Base-by-base conservation (phyloP, 495 filamentous ascomycete species). In the Apodospora peruviana region DNA sequence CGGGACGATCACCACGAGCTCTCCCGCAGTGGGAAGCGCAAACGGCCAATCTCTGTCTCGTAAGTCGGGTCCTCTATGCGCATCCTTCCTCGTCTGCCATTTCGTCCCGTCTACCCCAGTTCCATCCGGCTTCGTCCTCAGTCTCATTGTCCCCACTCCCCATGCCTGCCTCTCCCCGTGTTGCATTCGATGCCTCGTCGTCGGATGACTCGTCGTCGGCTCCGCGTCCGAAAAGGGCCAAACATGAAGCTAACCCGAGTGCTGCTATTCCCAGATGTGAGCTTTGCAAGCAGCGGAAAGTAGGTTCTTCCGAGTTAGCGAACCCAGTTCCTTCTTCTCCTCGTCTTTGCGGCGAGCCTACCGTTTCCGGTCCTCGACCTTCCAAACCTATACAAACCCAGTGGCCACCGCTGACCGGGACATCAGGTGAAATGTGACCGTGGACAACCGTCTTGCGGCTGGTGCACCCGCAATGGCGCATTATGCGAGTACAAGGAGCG, bases 201-300 rank as follows among this genome's bases (percentile, higher is more conserved):
- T n/a, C n/a, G n/a, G n/a, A n/a, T n/a, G n/a, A n/a, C n/a, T n/a
- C n/a, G n/a, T n/a, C n/a, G n/a, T n/a, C n/a, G n/a, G n/a, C n/a
- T n/a, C n/a, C n/a, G n/a, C n/a, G n/a, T n/a, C n/a, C n/a, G n/a
- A n/a, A n/a, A n/a, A n/a, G n/a, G n/a, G n/a, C n/a, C n/a, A n/a
- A n/a, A n/a, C 27, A 32, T 32, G 27, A 32, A 7, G 45, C 37
- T 39, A 22, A 50, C 20, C 22, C 9, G 3, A 14, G 11, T 37
- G 25, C 23, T 9, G 5, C 12, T 32, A 17, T 41, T 46, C 45
- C 53, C 23, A 86, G 83, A 50, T 91, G 88, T 57, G 87, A 91
- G 61, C 71, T 86, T 34, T 91, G 87, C 71, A 93, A 91, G 65
- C 82, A 86, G 64, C 76, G 88, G 60, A 93, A 93, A 70, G 81